A percentile compares a stretch with the other conserved stretches of the same genome.
phyloP scores from a whole-genome alignment of 169 alveolate genomes.

The Cryptosporidium ubiquitum region DNA sequence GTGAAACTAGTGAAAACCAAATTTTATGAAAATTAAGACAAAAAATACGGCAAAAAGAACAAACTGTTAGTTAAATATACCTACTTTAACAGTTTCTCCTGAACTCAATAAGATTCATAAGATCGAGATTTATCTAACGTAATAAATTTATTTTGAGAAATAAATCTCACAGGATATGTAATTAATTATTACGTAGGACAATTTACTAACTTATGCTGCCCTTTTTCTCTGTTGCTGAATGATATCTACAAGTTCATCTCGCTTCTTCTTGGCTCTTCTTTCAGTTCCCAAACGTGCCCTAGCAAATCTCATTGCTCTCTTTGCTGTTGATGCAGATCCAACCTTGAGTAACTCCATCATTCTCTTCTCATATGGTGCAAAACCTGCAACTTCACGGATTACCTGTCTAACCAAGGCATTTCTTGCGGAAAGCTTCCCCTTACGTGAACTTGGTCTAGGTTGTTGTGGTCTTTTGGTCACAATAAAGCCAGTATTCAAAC shows the following conservation, averaged over 20 bases:
- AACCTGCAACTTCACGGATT: constrained; percentile 97
- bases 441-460: constrained; percentile 86
- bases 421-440: constrained; percentile 90
- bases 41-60: background rate
- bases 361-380: constrained; percentile 98
- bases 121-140: background rate
- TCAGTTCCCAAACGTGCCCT: constrained; percentile 99
- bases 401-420: constrained; percentile 91
- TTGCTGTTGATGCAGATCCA: constrained; percentile 96
- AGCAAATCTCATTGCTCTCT: constrained; percentile 98
- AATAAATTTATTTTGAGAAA: background rate
- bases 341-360: constrained; percentile 97
- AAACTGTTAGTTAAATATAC: background rate
- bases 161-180: background rate
- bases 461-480: constrained; percentile 82
- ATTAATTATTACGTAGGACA: background rate
- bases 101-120: background rate
- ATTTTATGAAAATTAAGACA: background rate
- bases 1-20: background rate
- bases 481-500: constrained; percentile 86
- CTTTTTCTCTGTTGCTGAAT: constrained; percentile 91
- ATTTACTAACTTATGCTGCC: constrained; percentile 70
- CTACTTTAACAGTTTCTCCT: background rate
- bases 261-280: constrained; percentile 97
- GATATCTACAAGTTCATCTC: constrained; percentile 90